Evolutionary conservation across 768 basidiomycete species (phyloP), one percentile per base, ranked within the genome.

Genomic region (Suillus brevipes): DNA sequence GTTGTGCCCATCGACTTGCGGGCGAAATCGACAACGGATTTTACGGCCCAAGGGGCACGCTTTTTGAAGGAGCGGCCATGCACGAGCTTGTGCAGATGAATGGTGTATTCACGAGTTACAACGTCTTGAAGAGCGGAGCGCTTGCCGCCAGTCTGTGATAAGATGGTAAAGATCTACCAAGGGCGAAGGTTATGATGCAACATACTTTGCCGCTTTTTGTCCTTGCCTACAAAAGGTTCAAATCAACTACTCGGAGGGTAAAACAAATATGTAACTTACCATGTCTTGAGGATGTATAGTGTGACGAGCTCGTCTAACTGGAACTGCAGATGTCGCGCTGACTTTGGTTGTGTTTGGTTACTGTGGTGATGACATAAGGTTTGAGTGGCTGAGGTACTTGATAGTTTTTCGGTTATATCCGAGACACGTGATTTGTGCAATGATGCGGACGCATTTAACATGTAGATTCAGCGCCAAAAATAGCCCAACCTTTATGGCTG

Each of bases 51-150:
- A 28, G 97, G 97, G 20, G 97, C 95, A 72, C 96, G 91, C 87
- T 97, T 97, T 84, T 98, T 98, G 87, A 97, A 98, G 50, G 92
- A 90, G 66, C 90, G 87, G 71, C 91, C 93, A 80, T 95, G 93
- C 50, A 95, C 94, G 70, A 81, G 89, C 81, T 97, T 97, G 89
- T 97, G 95, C 47, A 98, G 83, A 82, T 97, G 94, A 84, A 98
- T 91, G 75, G 97, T 98, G 90, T 98, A 97, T 79, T 99, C 97
- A 75, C 96, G 90, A 70, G 96, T 92, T 69, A 98, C 97, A 82
- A 98, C 97, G 79, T 99, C 97, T 81, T 93, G 88, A 78, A 98
- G 93, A 63, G 97, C 97, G 66, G 95, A 96, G 80, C 97, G 95
- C 87, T 97, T 97, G 81, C 88, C 88, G 78, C 84, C 83, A 74